phyloP scores from a whole-genome alignment of 2,329 filamentous ascomycete genomes.

The Septoria petroselini region DNA sequence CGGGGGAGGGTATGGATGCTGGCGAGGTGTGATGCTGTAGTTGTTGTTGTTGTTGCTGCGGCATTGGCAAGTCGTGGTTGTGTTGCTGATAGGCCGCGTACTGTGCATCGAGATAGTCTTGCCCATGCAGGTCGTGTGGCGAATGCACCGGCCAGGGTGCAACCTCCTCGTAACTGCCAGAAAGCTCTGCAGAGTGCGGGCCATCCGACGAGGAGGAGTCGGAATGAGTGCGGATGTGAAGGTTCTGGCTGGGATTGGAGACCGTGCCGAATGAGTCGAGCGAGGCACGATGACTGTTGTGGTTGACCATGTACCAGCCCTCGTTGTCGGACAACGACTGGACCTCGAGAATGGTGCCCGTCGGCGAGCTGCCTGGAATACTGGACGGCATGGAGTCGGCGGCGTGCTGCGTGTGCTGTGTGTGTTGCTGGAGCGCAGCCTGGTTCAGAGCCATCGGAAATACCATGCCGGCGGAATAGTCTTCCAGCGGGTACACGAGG shows the following conservation, averaged over 20 bases:
- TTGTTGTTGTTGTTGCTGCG: conserved; percentile 1
- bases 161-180: conserved; percentile 78
- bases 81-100: conserved; percentile 41
- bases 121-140: conserved; percentile 66
- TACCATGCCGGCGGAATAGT: conserved; percentile 69
- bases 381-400: conserved; percentile 38
- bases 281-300: conserved; percentile 50
- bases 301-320: conserved; percentile 73
- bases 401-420: conserved; percentile 34
- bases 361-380: conserved; percentile 62
- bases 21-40: conserved; percentile 32
- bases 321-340: conserved; percentile 86
- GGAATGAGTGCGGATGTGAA: conserved; percentile 83
- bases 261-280: conserved; percentile 68
- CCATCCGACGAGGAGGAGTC: conserved; percentile 73
- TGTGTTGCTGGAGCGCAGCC: conserved; percentile 41
- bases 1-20: conserved; percentile 21
- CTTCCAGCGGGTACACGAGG: conserved; percentile 51
- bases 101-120: conserved; percentile 61
- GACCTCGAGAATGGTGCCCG: conserved; percentile 79
- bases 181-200: conserved; percentile 59
- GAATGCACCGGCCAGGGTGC: conserved; percentile 72
- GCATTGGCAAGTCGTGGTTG: conserved; percentile 29
- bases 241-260: conserved; percentile 86
- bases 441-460: conserved; percentile 49